Conservation (phyloP, 2,329 filamentous ascomycete species). For the Penicillium sclerotigenum region DNA sequence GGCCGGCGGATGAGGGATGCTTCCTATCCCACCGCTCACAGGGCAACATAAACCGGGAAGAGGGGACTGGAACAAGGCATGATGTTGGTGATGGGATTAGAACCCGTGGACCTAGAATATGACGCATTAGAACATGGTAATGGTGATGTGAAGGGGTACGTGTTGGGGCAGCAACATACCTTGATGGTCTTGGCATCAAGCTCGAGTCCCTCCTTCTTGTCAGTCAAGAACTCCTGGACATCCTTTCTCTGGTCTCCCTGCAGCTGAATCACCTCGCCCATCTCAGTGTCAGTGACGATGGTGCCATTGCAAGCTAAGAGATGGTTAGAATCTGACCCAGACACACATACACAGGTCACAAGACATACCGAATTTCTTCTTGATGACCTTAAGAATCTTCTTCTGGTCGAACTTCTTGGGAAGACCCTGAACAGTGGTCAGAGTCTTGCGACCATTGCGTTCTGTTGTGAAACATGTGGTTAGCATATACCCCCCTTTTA, state of each 20-base stretch:
- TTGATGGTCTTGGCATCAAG: conserved; percentile 97
- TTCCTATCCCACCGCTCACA: conserved; percentile 40
- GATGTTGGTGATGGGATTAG: conserved; percentile 44
- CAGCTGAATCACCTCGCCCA: conserved; percentile 99
- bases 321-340: conserved; percentile 19
- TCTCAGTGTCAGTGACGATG: conserved; percentile 91
- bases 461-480: conserved; percentile 55
- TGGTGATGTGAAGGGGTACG: not conserved
- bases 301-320: conserved; percentile 94
- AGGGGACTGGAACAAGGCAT: conserved; percentile 44
- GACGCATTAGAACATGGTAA: conserved; percentile 6
- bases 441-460: conserved; percentile 99
- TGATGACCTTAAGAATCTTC: conserved; percentile 99
- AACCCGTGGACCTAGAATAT: conserved; percentile 49
- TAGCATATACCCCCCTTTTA: conserved; percentile 15
- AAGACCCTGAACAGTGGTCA: conserved; percentile 98
- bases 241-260: conserved; percentile 99
- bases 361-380: conserved; percentile 90
- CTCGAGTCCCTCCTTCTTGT: conserved; percentile 92
- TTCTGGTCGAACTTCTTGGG: conserved; percentile 99
- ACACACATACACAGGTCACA: not conserved
- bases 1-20: conserved; percentile 27
- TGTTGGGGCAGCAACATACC: conserved; percentile 47
- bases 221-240: conserved; percentile 93
- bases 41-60: conserved; percentile 40